Conservation (phyloP, 192 early-diverging fungal genomes). For the Phycomyces blakesleeanus region DNA sequence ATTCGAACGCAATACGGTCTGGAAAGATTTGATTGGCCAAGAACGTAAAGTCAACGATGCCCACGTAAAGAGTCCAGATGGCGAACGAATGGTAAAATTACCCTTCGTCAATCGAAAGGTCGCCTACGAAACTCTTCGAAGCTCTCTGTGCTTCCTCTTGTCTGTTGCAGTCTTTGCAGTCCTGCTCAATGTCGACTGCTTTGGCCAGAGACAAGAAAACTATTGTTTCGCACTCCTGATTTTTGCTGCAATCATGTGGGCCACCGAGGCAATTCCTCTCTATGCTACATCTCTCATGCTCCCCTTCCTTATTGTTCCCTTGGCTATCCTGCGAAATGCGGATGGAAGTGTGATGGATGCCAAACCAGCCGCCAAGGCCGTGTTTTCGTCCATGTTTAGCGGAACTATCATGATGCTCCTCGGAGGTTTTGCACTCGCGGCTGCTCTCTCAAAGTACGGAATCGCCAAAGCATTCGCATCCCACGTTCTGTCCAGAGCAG, state of each 20-base stretch:
- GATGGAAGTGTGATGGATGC: slow-evolving; percentile 36
- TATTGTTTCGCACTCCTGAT: slow-evolving; percentile 87
- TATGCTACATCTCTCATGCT: slow-evolving; percentile 69
- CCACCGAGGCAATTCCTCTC: slow-evolving; percentile 72
- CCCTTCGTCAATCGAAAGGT: slow-evolving; percentile 21
- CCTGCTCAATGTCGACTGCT: slow-evolving; percentile 56
- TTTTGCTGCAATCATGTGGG: slow-evolving; percentile 82
- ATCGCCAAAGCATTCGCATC: slow-evolving; percentile 69
- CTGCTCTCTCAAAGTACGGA: slow-evolving; percentile 69
- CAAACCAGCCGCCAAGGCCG: slow-evolving; percentile 50
- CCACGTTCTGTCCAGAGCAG: slow-evolving; percentile 62
- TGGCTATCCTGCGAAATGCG: slow-evolving; percentile 58
- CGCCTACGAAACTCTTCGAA: slow-evolving; percentile 14
- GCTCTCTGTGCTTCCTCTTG: slow-evolving; percentile 35
- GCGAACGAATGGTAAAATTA: no score
- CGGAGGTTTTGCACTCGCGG: slow-evolving; percentile 73
- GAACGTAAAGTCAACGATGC: slow-evolving; percentile 47
- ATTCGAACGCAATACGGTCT: slow-evolving; percentile 69
- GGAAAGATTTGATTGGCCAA: slow-evolving; percentile 68
- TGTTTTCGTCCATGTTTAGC: slow-evolving; percentile 73
- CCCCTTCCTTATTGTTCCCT: slow-evolving; percentile 60
- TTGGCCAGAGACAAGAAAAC: slow-evolving; percentile 68
- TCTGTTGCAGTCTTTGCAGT: slow-evolving; percentile 56
- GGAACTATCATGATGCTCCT: slow-evolving; percentile 74
- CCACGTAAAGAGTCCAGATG: slow-evolving; percentile 12